phyloP scores from a whole-genome alignment of 2,329 filamentous ascomycete genomes.

The Xylaria sp. region DNA sequence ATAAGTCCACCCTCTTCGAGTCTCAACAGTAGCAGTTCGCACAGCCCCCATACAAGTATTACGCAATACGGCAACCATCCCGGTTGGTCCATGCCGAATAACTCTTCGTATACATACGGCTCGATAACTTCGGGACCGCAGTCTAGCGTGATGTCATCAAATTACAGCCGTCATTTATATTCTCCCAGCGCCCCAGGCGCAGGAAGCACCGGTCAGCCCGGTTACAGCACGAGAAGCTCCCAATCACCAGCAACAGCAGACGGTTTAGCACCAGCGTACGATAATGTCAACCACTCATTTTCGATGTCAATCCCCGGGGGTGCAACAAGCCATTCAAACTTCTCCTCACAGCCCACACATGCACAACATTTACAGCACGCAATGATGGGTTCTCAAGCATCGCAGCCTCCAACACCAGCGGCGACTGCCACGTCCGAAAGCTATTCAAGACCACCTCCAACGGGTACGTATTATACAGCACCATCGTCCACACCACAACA shows the following conservation, averaged over 20 bases:
- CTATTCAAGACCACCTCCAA: slow-evolving; percentile 67
- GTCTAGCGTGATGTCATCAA: slow-evolving; percentile 59
- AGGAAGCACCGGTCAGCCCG: slow-evolving; percentile 28
- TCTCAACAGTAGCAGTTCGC: slow-evolving; percentile 69
- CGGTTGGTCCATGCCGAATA: slow-evolving; percentile 69
- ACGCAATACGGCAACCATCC: slow-evolving; percentile 67
- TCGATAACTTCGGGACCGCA: slow-evolving; percentile 65
- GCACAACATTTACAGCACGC: slow-evolving; percentile 46
- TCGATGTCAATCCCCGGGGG: slow-evolving; percentile 68
- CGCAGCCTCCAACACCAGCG: slow-evolving; percentile 63
- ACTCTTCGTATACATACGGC: slow-evolving; percentile 64
- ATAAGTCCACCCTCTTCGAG: slow-evolving; percentile 71
- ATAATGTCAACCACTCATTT: slow-evolving; percentile 73
- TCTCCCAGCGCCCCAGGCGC: slow-evolving; percentile 49
- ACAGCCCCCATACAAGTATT: slow-evolving; percentile 64
- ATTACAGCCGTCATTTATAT: slow-evolving; percentile 51
- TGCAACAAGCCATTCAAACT: slow-evolving; percentile 51
- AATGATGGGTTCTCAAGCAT: slow-evolving; percentile 63
- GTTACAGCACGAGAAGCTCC: slow-evolving; percentile 62
- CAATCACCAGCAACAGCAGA: slow-evolving; percentile 70
- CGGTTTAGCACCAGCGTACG: slow-evolving; percentile 74
- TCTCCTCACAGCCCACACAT: slow-evolving; percentile 49
- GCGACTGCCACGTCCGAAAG: slow-evolving; percentile 69
- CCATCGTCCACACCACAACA: slow-evolving; percentile 61
- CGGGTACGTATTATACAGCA: slow-evolving; percentile 69